Conservation (phyloP, 176 grass and related monocot genomes). For the Carex pumila region DNA sequence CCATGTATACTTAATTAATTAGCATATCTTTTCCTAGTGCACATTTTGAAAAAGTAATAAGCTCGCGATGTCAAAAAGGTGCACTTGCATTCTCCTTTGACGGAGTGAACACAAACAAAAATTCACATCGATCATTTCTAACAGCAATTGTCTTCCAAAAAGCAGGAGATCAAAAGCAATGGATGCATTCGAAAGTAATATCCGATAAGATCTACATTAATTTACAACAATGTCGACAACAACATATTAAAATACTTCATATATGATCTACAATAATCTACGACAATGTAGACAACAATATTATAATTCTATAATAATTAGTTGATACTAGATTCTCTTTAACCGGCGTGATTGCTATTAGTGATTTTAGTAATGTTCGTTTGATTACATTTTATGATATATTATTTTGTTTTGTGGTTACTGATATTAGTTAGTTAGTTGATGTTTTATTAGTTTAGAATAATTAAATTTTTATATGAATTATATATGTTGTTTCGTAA, state of each 20-base stretch:
- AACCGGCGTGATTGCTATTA: too few relatives aligned
- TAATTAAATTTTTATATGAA: too few relatives aligned
- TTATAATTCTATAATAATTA: too few relatives aligned
- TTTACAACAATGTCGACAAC: background rate
- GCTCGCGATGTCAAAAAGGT: background rate
- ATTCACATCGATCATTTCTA: conserved; percentile 11
- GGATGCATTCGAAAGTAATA: background rate
- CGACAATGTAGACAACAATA: too few relatives aligned
- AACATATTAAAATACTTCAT: background rate
- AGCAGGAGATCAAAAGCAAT: background rate
- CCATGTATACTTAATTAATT: background rate
- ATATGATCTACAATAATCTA: background rate
- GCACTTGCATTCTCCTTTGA: background rate
- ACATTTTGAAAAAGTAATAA: background rate
- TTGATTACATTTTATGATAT: too few relatives aligned
- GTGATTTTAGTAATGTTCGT: too few relatives aligned
- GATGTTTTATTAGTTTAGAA: too few relatives aligned
- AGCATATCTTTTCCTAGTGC: background rate
- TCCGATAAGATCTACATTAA: background rate
- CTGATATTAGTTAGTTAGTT: too few relatives aligned
- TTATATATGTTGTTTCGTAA: too few relatives aligned
- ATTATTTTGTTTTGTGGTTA: too few relatives aligned
- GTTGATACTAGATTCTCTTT: too few relatives aligned
- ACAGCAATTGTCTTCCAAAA: background rate
- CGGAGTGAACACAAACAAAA: background rate